Evolutionary conservation across 257 asterid species (phyloP).

Genomic region (Marsdenia floribunda): DNA sequence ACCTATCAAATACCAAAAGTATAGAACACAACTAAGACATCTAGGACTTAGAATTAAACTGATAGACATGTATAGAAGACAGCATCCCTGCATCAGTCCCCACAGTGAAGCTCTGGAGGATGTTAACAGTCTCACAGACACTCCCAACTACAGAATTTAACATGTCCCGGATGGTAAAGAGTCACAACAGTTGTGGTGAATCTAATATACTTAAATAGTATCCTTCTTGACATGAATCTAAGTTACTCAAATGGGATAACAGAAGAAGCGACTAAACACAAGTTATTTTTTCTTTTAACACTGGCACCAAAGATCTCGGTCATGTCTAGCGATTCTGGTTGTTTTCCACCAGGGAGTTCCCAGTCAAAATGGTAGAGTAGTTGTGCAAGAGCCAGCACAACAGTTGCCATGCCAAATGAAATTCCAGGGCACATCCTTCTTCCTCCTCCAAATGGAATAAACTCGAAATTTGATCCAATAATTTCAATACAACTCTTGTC

Average conservation of each 20-base stretch:
- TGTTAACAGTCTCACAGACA: no score
- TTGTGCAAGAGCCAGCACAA: slow-evolving; percentile 20
- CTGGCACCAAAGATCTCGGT: slow-evolving; percentile 21
- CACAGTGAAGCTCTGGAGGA: no score
- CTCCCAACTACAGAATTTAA: no score
- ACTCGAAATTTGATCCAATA: slow-evolving; percentile 22
- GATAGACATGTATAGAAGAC: no score
- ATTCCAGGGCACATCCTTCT: slow-evolving; percentile 25
- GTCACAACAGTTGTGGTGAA: no score
- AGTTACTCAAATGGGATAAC: neutral
- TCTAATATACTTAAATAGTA: no score
- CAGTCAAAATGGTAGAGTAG: slow-evolving; percentile 31
- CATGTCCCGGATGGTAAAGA: no score
- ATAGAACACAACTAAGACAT: no score
- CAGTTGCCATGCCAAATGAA: slow-evolving; percentile 16
- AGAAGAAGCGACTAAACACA: neutral
- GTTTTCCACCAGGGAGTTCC: slow-evolving; percentile 20
- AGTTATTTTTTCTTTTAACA: neutral
- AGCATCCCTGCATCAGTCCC: no score
- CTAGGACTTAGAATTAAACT: no score
- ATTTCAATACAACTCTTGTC: neutral
- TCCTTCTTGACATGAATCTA: no score
- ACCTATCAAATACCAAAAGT: no score
- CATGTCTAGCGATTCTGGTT: slow-evolving; percentile 25
- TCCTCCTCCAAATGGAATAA: slow-evolving; percentile 25